Conservation (phyloP, 2,329 filamentous ascomycete species). For the Trichoderma simmonsii region DNA sequence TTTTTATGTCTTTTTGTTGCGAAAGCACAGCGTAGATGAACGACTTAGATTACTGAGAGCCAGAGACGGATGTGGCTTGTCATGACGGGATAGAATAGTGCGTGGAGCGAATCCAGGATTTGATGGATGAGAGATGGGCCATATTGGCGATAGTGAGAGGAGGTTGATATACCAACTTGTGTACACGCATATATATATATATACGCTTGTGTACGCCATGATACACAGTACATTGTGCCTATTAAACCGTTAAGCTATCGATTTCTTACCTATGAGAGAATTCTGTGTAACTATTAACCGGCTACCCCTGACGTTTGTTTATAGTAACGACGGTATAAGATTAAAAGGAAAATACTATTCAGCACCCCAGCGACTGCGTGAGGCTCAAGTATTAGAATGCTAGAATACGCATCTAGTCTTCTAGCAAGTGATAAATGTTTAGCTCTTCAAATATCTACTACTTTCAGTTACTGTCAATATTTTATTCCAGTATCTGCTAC, state of each 20-base stretch:
- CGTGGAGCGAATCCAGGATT: conserved; percentile 8
- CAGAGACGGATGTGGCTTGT: background rate
- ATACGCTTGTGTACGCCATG: background rate
- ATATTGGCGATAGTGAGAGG: background rate
- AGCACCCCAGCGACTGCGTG: too few relatives aligned
- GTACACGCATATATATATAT: background rate
- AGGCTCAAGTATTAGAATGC: too few relatives aligned
- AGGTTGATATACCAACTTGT: background rate
- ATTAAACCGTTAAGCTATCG: background rate
- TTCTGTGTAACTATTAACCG: background rate
- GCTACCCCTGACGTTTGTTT: background rate
- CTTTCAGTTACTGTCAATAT: too few relatives aligned
- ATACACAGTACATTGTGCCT: background rate
- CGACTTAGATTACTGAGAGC: background rate
- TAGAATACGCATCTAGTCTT: too few relatives aligned
- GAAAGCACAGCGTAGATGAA: background rate
- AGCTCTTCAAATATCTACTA: too few relatives aligned
- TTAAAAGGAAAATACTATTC: too few relatives aligned
- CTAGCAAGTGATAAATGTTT: too few relatives aligned
- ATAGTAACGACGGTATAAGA: too few relatives aligned
- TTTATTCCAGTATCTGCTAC: too few relatives aligned
- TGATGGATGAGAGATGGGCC: background rate
- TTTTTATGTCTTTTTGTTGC: background rate
- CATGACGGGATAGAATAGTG: conserved; percentile 1
- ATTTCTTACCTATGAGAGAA: background rate